phyloP scores from a whole-genome alignment of 257 asterid species.

The Solanum pinnatisectum region DNA sequence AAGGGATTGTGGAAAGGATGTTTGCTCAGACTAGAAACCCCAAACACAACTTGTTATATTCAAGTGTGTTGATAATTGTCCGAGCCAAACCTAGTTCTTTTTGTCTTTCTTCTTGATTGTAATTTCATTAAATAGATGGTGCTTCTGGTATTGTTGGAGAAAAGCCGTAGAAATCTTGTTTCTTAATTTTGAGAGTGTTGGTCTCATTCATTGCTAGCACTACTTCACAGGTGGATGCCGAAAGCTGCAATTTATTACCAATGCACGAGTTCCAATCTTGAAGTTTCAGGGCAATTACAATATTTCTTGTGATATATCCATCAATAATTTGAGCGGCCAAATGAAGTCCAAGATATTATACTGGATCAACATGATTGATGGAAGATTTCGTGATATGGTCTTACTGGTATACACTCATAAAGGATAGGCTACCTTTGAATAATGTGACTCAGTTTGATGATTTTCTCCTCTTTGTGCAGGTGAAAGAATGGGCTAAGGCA shows the following conservation, averaged over 20 bases:
- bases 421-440: slow-evolving; percentile 6
- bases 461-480: slow-evolving; percentile 43
- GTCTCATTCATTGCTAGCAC: slow-evolving; percentile 4
- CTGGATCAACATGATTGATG: slow-evolving; percentile 82
- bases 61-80: not conserved
- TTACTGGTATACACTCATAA: slow-evolving; percentile 55
- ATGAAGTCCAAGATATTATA: slow-evolving; percentile 83
- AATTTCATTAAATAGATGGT: not conserved
- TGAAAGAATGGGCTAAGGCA: slow-evolving; percentile 93
- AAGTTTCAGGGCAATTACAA: slow-evolving; percentile 48
- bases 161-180: not conserved
- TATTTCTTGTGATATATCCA: slow-evolving; percentile 83
- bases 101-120: not conserved
- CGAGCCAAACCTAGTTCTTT: not conserved
- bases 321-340: slow-evolving; percentile 79
- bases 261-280: slow-evolving; percentile 86
- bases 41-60: not conserved
- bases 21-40: not conserved
- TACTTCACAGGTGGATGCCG: slow-evolving; percentile 49
- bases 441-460: not conserved
- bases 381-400: slow-evolving; percentile 78
- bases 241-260: slow-evolving; percentile 43
- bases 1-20: not conserved
- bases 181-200: slow-evolving; percentile 4
- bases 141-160: not conserved